Evolutionary conservation across 176 grass and related monocot genomes (phyloP).

Genomic region (Poa annua): DNA sequence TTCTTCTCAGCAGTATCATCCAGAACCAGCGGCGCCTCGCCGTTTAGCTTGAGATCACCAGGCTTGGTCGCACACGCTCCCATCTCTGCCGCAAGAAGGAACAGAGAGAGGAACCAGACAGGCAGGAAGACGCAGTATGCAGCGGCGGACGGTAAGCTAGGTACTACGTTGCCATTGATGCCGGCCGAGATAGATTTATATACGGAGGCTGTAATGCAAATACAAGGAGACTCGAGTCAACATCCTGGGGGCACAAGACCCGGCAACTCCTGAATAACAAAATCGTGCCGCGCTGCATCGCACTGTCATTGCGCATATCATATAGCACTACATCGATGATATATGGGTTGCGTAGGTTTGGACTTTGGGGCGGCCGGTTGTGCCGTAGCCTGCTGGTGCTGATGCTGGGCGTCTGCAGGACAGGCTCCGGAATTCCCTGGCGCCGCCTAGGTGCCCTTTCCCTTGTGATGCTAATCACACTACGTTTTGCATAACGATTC

Average conservation of each 20-base stretch:
- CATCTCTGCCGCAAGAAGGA: constrained; percentile 21
- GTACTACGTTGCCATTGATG: background rate
- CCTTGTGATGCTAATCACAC: background rate
- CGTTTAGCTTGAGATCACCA: constrained; percentile 47
- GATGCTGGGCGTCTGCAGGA: constrained; percentile 1
- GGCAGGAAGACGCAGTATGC: background rate
- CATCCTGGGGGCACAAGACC: constrained; percentile 40
- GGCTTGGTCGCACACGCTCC: constrained; percentile 63
- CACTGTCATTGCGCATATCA: background rate
- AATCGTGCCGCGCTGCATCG: background rate
- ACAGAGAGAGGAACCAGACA: background rate
- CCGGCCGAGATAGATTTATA: background rate
- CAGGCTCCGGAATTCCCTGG: constrained; percentile 19
- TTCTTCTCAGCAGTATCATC: constrained; percentile 45
- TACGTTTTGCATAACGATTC: background rate
- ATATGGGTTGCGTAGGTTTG: background rate
- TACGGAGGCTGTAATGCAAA: background rate
- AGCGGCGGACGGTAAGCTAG: background rate
- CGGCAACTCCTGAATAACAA: constrained; percentile 36
- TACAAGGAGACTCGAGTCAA: constrained; percentile 5
- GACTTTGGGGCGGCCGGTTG: constrained; percentile 22
- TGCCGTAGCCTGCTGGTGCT: background rate
- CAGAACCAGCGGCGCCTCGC: constrained; percentile 26
- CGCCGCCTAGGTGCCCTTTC: background rate
- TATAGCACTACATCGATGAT: background rate